Percentiles rank a stretch among this genome's conserved stretches.
phyloP scores from a whole-genome alignment of 495 filamentous ascomycete genomes.

The Cercophora newfieldiana region DNA sequence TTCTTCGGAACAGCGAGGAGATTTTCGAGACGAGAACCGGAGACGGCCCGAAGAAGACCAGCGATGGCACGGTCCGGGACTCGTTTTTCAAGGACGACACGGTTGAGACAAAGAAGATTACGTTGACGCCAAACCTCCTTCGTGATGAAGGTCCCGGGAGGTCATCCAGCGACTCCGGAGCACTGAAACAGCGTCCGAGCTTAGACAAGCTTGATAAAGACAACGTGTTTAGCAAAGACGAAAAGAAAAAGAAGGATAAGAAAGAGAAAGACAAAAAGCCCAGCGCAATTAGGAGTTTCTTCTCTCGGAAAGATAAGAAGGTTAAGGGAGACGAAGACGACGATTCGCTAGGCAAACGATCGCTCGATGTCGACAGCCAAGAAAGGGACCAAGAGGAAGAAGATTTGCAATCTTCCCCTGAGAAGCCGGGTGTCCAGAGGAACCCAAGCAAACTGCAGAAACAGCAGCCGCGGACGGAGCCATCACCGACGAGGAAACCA shows the following conservation, averaged over 20 bases:
- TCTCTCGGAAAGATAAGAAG: constrained; percentile 94
- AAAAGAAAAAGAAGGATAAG: constrained; percentile 67
- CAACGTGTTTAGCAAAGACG: constrained; percentile 42
- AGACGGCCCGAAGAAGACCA: constrained; percentile 61
- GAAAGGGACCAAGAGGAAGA: constrained; percentile 49
- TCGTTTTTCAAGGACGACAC: constrained; percentile 97
- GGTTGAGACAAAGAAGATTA: constrained; percentile 95
- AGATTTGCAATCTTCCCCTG: constrained; percentile 39
- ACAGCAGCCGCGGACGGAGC: constrained; percentile 53
- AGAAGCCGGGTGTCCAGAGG: constrained; percentile 49
- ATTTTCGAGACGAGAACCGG: constrained; percentile 59
- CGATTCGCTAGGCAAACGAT: constrained; percentile 65
- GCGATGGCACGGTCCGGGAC: constrained; percentile 83
- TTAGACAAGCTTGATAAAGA: constrained; percentile 60
- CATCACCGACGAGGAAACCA: constrained; percentile 53
- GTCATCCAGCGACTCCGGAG: constrained; percentile 63
- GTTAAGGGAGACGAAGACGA: constrained; percentile 67
- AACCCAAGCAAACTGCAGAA: constrained; percentile 77
- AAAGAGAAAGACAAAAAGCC: constrained; percentile 91
- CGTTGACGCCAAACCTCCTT: constrained; percentile 90
- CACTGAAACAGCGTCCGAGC: constrained; percentile 53
- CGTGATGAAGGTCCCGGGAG: constrained; percentile 73
- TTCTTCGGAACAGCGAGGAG: constrained; percentile 59
- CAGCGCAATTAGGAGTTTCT: constrained; percentile 89
- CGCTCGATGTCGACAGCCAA: constrained; percentile 45